Conservation (phyloP, 2,329 filamentous ascomycete genomes). For the Cephalotrichum gorgonifer region DNA sequence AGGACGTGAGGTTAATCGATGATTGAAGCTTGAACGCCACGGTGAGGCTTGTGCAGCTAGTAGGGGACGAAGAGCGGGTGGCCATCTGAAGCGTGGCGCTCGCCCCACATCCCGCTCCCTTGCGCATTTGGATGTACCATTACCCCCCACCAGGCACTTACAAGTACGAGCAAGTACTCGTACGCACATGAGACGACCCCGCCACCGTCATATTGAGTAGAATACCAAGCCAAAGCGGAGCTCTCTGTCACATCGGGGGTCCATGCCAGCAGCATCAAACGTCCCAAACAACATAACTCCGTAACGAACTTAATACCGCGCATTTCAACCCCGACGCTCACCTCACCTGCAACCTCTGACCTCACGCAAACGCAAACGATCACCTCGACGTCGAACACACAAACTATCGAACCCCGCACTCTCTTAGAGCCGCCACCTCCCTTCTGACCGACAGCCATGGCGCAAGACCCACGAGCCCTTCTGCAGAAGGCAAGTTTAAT, state of each 20-base stretch:
- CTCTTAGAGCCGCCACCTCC: background rate
- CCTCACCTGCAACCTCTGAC: background rate
- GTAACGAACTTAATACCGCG: background rate
- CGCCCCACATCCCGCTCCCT: background rate
- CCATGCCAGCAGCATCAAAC: too few relatives aligned
- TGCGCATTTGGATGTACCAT: background rate
- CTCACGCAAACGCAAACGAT: background rate
- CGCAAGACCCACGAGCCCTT: conserved; percentile 67
- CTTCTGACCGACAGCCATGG: conserved; percentile 36
- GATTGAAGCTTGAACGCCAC: background rate
- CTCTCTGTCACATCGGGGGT: background rate
- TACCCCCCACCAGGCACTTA: background rate
- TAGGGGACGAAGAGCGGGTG: too few relatives aligned
- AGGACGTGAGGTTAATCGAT: background rate
- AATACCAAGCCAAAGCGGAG: background rate
- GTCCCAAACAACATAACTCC: background rate
- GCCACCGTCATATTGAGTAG: background rate
- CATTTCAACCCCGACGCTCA: background rate
- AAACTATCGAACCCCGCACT: background rate
- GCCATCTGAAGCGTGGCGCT: too few relatives aligned
- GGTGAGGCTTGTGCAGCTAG: background rate
- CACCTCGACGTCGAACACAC: background rate
- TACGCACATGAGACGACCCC: background rate
- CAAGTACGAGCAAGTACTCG: background rate
- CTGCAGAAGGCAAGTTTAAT: conserved; percentile 57